A percentile compares a stretch with the other conserved stretches of the same genome.
Evolutionary conservation across 305 asterid species (phyloP).

Genomic region (Plantago lanceolata): DNA sequence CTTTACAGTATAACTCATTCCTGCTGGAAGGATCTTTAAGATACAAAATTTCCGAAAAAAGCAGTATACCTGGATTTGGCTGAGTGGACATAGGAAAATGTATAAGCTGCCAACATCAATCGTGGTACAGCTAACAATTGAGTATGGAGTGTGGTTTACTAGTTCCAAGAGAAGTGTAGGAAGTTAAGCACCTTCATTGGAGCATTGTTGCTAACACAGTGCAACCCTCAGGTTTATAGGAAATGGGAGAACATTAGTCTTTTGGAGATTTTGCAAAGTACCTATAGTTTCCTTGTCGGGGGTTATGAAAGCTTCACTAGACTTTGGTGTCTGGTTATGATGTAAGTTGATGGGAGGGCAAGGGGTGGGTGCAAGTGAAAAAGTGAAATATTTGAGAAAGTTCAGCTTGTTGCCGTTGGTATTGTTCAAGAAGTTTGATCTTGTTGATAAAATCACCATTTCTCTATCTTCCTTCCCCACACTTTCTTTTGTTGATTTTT

Average conservation of each 20-base stretch:
- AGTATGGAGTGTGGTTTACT: too few relatives aligned
- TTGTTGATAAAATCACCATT: not conserved
- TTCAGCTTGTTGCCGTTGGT: too few relatives aligned
- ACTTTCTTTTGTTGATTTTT: not conserved
- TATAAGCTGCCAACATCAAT: too few relatives aligned
- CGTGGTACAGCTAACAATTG: too few relatives aligned
- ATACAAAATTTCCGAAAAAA: too few relatives aligned
- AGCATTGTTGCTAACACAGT: not conserved
- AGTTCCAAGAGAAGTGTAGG: too few relatives aligned
- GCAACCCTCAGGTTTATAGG: not conserved
- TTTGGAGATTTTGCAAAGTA: not conserved
- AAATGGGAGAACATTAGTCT: not conserved
- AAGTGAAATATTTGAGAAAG: too few relatives aligned
- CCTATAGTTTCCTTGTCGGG: not conserved
- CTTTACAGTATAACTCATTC: too few relatives aligned
- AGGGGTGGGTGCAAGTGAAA: not conserved
- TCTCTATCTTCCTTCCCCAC: not conserved
- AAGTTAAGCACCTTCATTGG: not conserved
- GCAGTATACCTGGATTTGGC: too few relatives aligned
- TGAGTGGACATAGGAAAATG: too few relatives aligned
- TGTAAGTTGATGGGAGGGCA: not conserved
- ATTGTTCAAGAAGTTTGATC: not conserved
- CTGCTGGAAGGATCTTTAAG: too few relatives aligned
- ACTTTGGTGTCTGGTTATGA: not conserved
- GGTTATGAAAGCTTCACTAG: not conserved